Conservation (phyloP, 1,284 basidiomycete species). For the Exobasidium rhododendri region DNA sequence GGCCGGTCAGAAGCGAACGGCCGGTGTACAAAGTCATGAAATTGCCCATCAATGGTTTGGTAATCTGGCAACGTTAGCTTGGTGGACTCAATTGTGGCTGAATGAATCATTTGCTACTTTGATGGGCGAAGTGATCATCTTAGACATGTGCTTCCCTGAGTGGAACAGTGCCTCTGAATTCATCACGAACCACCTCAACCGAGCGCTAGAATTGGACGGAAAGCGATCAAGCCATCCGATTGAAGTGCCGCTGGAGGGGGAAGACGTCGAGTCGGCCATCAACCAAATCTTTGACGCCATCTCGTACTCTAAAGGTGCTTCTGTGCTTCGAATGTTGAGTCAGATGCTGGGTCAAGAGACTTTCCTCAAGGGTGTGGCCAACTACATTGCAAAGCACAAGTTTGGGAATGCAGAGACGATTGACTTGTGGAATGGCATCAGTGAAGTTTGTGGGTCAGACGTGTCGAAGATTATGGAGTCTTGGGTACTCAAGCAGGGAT, state of each 20-base stretch:
- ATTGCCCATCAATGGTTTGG: conserved; percentile 65
- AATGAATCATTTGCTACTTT: conserved; percentile 76
- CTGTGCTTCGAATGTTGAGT: conserved; percentile 85
- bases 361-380: conserved; percentile 61
- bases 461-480: conserved; percentile 81
- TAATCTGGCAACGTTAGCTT: conserved; percentile 85
- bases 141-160: conserved; percentile 63
- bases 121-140: conserved; percentile 83
- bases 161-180: conserved; percentile 62
- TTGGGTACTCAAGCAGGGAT: conserved; percentile 78
- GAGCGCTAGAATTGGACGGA: conserved; percentile 76
- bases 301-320: conserved; percentile 57
- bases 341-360: conserved; percentile 74
- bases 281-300: conserved; percentile 54
- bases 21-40: conserved; percentile 76
- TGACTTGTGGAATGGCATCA: conserved; percentile 87
- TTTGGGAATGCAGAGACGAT: conserved; percentile 71
- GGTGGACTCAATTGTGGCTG: conserved; percentile 69
- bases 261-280: conserved; percentile 51
- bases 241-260: conserved; percentile 67
- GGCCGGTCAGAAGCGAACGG: conserved; percentile 74
- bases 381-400: conserved; percentile 81
- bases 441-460: conserved; percentile 72
- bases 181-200: conserved; percentile 60
- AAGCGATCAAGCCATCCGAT: conserved; percentile 92